These are phyloP conservation scores for Stephanodiscus minutulus DNA, from an alignment of 108 stramenopile genomes.

Conservation along the genomic window DNA sequence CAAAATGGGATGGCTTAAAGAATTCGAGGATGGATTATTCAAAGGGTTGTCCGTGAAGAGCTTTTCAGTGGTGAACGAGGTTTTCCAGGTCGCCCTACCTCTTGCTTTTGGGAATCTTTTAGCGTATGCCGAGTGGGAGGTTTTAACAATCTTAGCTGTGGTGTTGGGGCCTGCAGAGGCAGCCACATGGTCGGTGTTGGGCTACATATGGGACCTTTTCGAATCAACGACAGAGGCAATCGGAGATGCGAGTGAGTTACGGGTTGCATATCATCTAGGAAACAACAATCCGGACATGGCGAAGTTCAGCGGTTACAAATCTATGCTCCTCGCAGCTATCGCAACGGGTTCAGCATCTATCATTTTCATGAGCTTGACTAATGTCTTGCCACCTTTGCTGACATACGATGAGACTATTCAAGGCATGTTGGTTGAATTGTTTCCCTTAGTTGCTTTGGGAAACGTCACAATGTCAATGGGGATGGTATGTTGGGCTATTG, in stretches of 20 bases:
- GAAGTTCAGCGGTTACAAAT: conserved; percentile 56
- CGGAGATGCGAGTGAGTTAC: conserved; percentile 70
- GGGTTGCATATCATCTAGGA: conserved; percentile 65
- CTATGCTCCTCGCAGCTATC: conserved; percentile 52
- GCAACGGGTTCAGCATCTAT: conserved; percentile 53
- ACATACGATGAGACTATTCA: conserved; percentile 65
- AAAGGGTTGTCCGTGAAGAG: not conserved
- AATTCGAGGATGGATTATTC: conserved; percentile 18
- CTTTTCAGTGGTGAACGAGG: conserved; percentile 27
- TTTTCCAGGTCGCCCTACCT: conserved; percentile 56
- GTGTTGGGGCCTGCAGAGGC: conserved; percentile 75
- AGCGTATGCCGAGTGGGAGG: conserved; percentile 73
- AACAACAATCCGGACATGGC: conserved; percentile 51
- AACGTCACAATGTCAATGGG: conserved; percentile 11
- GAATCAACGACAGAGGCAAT: conserved; percentile 75
- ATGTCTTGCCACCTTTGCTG: conserved; percentile 49
- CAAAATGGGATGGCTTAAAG: not conserved
- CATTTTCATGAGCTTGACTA: conserved; percentile 48
- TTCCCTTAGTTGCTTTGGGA: conserved; percentile 66
- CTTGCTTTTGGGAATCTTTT: conserved; percentile 66
- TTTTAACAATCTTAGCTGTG: conserved; percentile 65
- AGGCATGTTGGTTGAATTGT: conserved; percentile 52
- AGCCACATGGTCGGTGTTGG: conserved; percentile 73
- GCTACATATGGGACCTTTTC: conserved; percentile 69
- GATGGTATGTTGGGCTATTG: conserved; percentile 9